Evolutionary conservation across 805 yeast genomes (phyloP).

Genomic region (Hanseniaspora taiwanica): DNA sequence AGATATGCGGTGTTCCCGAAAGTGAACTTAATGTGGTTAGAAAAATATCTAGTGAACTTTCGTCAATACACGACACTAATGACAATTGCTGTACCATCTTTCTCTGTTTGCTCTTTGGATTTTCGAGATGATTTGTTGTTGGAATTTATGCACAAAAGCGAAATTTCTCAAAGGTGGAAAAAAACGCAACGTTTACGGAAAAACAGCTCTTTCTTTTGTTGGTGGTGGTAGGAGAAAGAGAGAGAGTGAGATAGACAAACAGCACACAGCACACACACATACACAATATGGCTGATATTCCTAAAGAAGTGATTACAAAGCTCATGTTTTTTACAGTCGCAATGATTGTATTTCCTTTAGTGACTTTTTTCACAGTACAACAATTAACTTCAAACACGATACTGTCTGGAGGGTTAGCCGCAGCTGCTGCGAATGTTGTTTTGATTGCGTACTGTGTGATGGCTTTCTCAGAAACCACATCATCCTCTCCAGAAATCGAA

Average conservation of each 20-base stretch:
- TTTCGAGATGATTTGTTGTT: background rate
- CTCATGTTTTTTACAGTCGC: conserved; percentile 62
- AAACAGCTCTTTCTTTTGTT: no score
- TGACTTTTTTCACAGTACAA: conserved; percentile 46
- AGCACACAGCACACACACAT: no score
- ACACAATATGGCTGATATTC: conserved; percentile 3
- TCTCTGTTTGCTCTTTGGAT: background rate
- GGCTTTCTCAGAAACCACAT: conserved; percentile 57
- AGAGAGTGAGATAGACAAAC: no score
- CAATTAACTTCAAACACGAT: conserved; percentile 35
- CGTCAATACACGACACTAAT: conserved; percentile 17
- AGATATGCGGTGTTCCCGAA: conserved; percentile 19
- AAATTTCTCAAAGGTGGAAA: background rate
- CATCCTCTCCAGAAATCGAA: conserved; percentile 20
- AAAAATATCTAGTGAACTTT: conserved; percentile 17
- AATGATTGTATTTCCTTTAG: conserved; percentile 58
- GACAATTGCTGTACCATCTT: conserved; percentile 23
- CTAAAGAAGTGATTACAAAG: conserved; percentile 50
- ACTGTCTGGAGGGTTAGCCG: conserved; percentile 70
- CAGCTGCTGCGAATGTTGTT: conserved; percentile 61
- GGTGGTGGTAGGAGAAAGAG: no score
- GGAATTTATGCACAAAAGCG: background rate
- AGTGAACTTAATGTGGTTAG: conserved; percentile 18
- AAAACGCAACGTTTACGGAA: background rate
- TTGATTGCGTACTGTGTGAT: conserved; percentile 58